Evolutionary conservation across 768 basidiomycete genomes (phyloP).

Genomic region (Trametes elegans): DNA sequence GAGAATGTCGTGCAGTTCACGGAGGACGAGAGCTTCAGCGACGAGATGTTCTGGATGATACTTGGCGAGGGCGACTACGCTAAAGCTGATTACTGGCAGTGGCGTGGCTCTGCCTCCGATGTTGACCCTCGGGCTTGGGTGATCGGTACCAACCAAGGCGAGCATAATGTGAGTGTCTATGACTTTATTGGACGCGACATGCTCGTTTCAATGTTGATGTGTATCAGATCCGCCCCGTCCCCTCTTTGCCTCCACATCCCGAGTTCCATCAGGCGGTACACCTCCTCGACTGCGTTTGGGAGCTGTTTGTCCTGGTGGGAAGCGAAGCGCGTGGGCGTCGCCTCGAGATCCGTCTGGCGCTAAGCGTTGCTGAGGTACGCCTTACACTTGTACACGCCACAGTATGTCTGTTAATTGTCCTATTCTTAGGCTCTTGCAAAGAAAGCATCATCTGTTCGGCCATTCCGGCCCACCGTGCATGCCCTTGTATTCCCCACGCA

Average conservation of each 20-base stretch:
- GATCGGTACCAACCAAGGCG: constrained; percentile 40
- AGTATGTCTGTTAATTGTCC: neutral
- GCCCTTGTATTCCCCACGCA: constrained; percentile 71
- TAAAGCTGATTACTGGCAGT: constrained; percentile 81
- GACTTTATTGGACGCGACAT: neutral
- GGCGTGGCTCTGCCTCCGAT: constrained; percentile 45
- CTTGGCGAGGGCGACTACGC: constrained; percentile 76
- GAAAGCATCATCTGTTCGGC: constrained; percentile 50
- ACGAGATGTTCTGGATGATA: constrained; percentile 87
- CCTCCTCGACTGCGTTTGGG: constrained; percentile 75
- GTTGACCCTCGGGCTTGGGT: constrained; percentile 59
- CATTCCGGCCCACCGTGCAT: constrained; percentile 74
- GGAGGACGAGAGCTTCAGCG: constrained; percentile 63
- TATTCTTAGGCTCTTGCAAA: constrained; percentile 49
- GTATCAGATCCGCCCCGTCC: constrained; percentile 46
- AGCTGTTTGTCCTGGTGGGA: constrained; percentile 75
- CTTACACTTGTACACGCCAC: neutral
- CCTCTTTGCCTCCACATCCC: constrained; percentile 41
- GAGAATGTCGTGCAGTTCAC: constrained; percentile 50
- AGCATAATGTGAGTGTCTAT: constrained; percentile 39
- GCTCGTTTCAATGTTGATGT: neutral
- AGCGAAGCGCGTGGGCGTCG: constrained; percentile 59
- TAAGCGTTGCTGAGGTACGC: constrained; percentile 55
- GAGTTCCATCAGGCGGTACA: constrained; percentile 49
- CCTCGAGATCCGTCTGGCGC: constrained; percentile 58